Base-by-base conservation (phyloP, 371 early-diverging fungal species). In the Dichotomocladium elegans region DNA sequence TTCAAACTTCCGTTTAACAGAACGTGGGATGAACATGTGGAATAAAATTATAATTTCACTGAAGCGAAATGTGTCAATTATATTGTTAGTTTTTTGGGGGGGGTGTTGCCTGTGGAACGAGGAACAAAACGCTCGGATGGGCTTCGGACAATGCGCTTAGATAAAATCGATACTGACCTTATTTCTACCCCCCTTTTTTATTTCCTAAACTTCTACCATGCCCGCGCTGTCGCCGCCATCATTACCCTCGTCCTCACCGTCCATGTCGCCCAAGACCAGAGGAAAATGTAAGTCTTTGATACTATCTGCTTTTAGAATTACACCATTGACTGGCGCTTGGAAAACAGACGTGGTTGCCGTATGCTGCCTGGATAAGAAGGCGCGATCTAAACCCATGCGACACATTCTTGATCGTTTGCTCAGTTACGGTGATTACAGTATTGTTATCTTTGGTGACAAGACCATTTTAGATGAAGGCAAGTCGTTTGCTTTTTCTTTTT, bases 371-470 rank as follows among this genome's bases (percentile, higher is more conserved):
- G 95, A 95, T 66, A 88, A 80, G 55, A 96, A 96, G 77, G 92
- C 96, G 11, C 83, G 94, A 34, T 94, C 95, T 17, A 95, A 94
- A 59, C 96, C 96, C 15, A 98, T 98, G 99, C 80, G 92, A 30
- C 91, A 93, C 68, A 94, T 98, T 53, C 73, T 98, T 14, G 86
- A 92, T 64, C 79, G 92, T 21, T 63, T 98, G 26, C 57, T 93
- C 19, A 71, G 82, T 1, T 76, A 68, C 53, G 89, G 84, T 4
- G 85, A 91, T 35, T 95, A 94, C 63, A 88, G 91, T 50, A 87
- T 88, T 11, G 82, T 95, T 30, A 88, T 94, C 41, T 96, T 98
- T 76, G 97, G 96, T 4, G 98, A 98, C 67, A 94, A 96, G 68
- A 92, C 93, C 4, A 92, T 98, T 58, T 72, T 96, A 1, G 94